Evolutionary conservation across 78 protist species (phyloP), one percentile per base, ranked within the genome.

Genomic region (Capsaspora owczarzaki): DNA sequence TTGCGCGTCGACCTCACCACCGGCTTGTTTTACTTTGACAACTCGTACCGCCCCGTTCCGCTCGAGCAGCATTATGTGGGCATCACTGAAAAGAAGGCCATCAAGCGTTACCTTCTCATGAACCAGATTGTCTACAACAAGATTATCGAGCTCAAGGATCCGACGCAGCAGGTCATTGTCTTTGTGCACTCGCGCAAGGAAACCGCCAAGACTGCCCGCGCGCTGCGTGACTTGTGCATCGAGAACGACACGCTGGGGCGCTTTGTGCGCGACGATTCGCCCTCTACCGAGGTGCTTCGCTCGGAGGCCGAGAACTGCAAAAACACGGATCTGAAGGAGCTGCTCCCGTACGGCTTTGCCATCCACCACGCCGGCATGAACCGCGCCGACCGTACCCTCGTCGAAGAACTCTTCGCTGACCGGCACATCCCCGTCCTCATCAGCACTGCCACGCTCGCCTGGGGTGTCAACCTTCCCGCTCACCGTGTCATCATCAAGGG

Each of bases 381-480:
- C 40, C 77, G 95, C 29, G 74, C 31, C 31, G 95, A 92, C 85
- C 89, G 96, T 41, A 33, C 71, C 2, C 81, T 90, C 5, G 99
- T 97, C 27, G 99, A 97, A 78, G 94, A 91, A 23, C 83, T 96
- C 40, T 97, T 96, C 68, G 90, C 82, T 16, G 95, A 85, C 35
- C 69, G 92, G 27, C 94, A 89, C 83, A 42, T 97, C n/a, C 92
- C 92, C 77, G 97, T 95, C 31, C 89, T 97, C 20, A 80, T 75
- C 75, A 90, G 97, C 16, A 98, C 99, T 0, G 95, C 99, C 25
- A 98, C 99, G 25, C 89, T 98, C 23, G 99, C 99, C 14, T 98
- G 99, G 99, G 99, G 99, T 61, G 99, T 98, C 47, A 98, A 98
- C 89, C 82, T 98, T 29, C 99, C 99, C 33, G 99, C 99, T 5